Conservation (phyloP, 768 basidiomycete species). For the Mycena kentingensis region DNA sequence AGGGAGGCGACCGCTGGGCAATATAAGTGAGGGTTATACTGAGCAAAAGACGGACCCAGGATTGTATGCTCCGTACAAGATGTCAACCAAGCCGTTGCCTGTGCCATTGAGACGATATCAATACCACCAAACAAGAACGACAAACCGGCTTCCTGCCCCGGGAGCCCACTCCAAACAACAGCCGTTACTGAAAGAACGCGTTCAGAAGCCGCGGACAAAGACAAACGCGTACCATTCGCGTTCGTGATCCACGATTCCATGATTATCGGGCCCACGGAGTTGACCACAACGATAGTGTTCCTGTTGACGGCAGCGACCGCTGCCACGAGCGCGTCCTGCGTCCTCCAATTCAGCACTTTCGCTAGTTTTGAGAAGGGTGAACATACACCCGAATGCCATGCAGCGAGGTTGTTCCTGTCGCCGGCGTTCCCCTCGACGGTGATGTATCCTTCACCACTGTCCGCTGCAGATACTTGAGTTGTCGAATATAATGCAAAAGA, state of each 20-base stretch:
- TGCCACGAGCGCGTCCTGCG: slow-evolving; percentile 47
- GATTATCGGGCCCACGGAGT: slow-evolving; percentile 62
- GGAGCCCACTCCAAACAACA: slow-evolving; percentile 54
- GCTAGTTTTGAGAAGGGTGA: slow-evolving; percentile 12
- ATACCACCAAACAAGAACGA: background rate
- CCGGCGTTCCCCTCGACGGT: slow-evolving; percentile 55
- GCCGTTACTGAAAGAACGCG: slow-evolving; percentile 33
- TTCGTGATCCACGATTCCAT: slow-evolving; percentile 61
- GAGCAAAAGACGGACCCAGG: slow-evolving; percentile 43
- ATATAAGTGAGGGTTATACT: background rate
- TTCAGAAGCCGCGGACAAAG: background rate
- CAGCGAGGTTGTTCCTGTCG: slow-evolving; percentile 52
- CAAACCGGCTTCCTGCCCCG: slow-evolving; percentile 65
- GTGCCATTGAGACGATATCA: slow-evolving; percentile 14
- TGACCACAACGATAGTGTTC: slow-evolving; percentile 67
- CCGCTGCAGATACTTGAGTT: slow-evolving; percentile 5
- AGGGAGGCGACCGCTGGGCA: slow-evolving; percentile 43
- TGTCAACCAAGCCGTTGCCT: slow-evolving; percentile 60
- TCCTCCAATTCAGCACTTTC: background rate
- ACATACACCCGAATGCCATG: slow-evolving; percentile 53
- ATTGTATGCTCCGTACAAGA: slow-evolving; percentile 62
- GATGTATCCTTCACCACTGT: slow-evolving; percentile 40
- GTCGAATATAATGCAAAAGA: background rate
- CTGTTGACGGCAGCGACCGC: slow-evolving; percentile 55
- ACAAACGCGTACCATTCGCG: slow-evolving; percentile 42